These are phyloP conservation scores for Scutellaria baicalensis DNA, from an alignment of 257 asterid species.

Conservation along the genomic window DNA sequence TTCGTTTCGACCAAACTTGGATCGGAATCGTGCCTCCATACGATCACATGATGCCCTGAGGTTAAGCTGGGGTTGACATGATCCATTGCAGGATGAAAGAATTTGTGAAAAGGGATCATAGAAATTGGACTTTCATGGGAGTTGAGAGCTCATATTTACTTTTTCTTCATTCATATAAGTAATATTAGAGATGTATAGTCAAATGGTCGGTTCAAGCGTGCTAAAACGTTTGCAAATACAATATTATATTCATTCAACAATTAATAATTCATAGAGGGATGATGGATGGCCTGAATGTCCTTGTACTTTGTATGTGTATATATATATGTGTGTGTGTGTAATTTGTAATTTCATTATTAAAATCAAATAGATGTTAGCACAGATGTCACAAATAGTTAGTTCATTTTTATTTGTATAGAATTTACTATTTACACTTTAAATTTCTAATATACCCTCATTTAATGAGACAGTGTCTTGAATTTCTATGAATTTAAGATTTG, in stretches of 20 bases:
- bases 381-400: too few relatives aligned
- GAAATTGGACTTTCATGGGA: not conserved
- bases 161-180: not conserved
- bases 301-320: not conserved
- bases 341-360: not conserved
- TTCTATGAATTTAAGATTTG: too few relatives aligned
- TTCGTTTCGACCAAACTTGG: slow-evolving; percentile 16
- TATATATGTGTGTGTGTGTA: not conserved
- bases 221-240: slow-evolving; percentile 6
- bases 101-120: not conserved
- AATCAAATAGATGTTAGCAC: not conserved
- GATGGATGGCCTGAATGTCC: slow-evolving; percentile 15
- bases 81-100: slow-evolving; percentile 18
- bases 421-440: too few relatives aligned
- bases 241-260: not conserved
- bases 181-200: slow-evolving; percentile 15
- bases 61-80: slow-evolving; percentile 19
- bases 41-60: slow-evolving; percentile 6
- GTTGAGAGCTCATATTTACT: not conserved
- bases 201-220: slow-evolving; percentile 51
- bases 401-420: too few relatives aligned
- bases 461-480: too few relatives aligned
- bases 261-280: not conserved
- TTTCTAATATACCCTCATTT: too few relatives aligned
- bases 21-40: slow-evolving; percentile 13